Evolutionary conservation across 306 rosid species (phyloP), one percentile per base, ranked within the genome.

Genomic region (Pyrus pyrifolia): DNA sequence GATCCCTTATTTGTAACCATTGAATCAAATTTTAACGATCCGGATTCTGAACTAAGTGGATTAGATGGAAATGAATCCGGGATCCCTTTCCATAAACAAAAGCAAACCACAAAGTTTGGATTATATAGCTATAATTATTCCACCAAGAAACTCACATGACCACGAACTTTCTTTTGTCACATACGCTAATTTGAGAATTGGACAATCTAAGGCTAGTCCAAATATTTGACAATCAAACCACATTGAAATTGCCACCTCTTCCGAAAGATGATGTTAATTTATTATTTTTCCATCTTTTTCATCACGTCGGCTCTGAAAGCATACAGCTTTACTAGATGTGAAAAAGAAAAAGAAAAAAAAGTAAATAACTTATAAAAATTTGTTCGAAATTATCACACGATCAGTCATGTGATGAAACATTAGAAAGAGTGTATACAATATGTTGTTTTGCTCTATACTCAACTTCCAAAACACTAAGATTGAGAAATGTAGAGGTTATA

Each of bases 1-100:
- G 0, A 8, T 0, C 5, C 8, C 8, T 0, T 35, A 0, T 35
- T 35, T 35, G 8, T 35, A 35, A 0, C 2, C 0, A 2, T 35
- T 35, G 0, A 0, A 35, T 35, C 9, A 35, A 35, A 35, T 35
- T 35, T 35, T 1, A 35, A 35, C 9, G 0, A 0, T 1, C 0
- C 9, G 6, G 2, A 35, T 35, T 0, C 2, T 0, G 1, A 35
- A 6, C 2, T 35, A 35, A 0, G 0, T 33, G 1, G 1, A 5
- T 33, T 33, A 33, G 7, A 0, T 6, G 40, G 9, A 35, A 35
- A 35, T 0, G 5, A 2, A 33, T 33, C 35, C 35, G 35, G 1
- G 5, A 31, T 31, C 7, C 35, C 38, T 33, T 33, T 33, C 38
- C 19, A 9, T 13, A 27, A 22, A 22, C 8, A 58, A 58, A 22